Evolutionary conservation across 164 flowering plant species (phyloP).

Genomic region (Magnolia officinalis): DNA sequence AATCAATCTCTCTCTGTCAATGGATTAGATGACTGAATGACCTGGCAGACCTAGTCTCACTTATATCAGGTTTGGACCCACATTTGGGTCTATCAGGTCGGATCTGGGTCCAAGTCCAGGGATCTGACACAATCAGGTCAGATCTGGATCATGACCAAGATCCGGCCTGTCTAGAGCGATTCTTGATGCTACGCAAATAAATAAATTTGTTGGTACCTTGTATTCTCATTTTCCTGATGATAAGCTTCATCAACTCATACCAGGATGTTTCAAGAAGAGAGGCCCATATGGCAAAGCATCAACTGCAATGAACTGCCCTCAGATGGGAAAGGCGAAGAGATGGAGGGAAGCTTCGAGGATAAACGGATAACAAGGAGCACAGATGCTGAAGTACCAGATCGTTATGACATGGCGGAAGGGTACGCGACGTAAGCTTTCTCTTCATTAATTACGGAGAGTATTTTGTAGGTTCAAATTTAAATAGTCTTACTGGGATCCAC

Average conservation of each 20-base stretch:
- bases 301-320: conserved; percentile 67
- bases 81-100: not conserved
- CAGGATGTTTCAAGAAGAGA: conserved; percentile 86
- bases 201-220: not conserved
- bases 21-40: too few relatives aligned
- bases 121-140: not conserved
- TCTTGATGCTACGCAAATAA: not conserved
- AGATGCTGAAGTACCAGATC: conserved; percentile 27
- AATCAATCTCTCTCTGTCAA: too few relatives aligned
- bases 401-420: conserved; percentile 19
- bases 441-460: not conserved
- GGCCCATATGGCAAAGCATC: conserved; percentile 73
- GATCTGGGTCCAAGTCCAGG: not conserved
- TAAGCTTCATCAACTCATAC: not conserved
- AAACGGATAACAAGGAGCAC: conserved; percentile 39
- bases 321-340: conserved; percentile 33
- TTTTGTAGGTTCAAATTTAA: not conserved
- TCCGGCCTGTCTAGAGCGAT: too few relatives aligned
- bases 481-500: too few relatives aligned
- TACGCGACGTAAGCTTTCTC: conserved; percentile 18
- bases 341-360: conserved; percentile 21
- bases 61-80: not conserved
- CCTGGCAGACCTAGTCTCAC: not conserved
- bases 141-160: not conserved
- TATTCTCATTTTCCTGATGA: conserved; percentile 2